A percentile compares a stretch with the other conserved stretches of the same genome.
phyloP scores from a whole-genome alignment of 306 rosid species.

The Glycyrrhiza uralensis region DNA sequence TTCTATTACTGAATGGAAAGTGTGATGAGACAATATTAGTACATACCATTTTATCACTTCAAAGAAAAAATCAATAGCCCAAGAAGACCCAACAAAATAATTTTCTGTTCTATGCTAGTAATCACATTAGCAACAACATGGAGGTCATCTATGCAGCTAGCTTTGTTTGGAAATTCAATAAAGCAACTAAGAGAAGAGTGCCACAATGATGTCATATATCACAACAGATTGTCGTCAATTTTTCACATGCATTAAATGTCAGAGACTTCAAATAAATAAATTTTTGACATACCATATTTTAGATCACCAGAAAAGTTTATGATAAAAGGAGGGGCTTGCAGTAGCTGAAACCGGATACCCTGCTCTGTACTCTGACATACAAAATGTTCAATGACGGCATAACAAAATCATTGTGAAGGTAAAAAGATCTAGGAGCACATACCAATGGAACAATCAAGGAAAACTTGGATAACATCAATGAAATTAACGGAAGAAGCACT shows the following conservation, averaged over 20 bases:
- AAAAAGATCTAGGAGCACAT: conserved; percentile 24
- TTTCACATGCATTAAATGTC: neutral
- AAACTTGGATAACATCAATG: conserved; percentile 84
- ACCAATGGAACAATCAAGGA: conserved; percentile 89
- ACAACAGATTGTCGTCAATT: neutral
- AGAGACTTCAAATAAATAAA: neutral
- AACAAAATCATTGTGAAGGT: neutral
- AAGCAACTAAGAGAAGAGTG: neutral
- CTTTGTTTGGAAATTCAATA: conserved; percentile 3
- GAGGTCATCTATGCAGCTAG: neutral
- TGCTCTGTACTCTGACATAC: conserved; percentile 67
- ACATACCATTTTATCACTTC: conserved; percentile 11
- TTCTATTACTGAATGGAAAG: conserved; percentile 57
- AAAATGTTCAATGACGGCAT: conserved; percentile 33
- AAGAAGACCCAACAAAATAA: neutral
- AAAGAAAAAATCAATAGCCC: neutral
- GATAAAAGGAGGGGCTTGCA: conserved; percentile 73
- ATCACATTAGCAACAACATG: conserved; percentile 17
- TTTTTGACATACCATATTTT: conserved; percentile 64
- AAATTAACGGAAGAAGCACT: conserved; percentile 70
- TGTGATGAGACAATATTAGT: conserved; percentile 15
- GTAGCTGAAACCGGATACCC: conserved; percentile 79
- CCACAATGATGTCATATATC: neutral
- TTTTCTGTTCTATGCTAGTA: neutral
- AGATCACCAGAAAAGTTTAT: conserved; percentile 79